phyloP scores from a whole-genome alignment of 257 asterid species.

The Nicotiana tomentosiformis region DNA sequence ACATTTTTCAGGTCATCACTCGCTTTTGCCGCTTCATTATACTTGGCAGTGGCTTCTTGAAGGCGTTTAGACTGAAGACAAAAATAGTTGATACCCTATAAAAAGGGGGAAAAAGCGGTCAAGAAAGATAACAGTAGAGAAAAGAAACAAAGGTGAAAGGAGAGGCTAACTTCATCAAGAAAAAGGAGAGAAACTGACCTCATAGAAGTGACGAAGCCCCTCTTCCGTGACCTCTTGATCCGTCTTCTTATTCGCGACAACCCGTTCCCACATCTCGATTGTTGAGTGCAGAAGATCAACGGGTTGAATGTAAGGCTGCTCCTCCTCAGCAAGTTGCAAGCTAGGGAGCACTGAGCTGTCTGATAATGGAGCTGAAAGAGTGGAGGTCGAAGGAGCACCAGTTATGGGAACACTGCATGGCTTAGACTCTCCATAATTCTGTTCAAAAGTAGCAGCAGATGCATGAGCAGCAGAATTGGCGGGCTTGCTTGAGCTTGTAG shows the following conservation, averaged over 20 bases:
- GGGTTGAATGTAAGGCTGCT: background rate
- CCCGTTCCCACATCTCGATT: background rate
- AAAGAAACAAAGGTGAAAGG: background rate
- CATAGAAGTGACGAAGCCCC: conserved; percentile 1
- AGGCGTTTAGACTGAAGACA: conserved; percentile 2
- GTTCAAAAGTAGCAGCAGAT: background rate
- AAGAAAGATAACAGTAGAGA: background rate
- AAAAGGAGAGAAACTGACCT: background rate
- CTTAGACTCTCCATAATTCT: background rate
- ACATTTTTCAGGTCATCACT: background rate
- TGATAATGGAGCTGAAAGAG: background rate
- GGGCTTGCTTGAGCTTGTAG: background rate
- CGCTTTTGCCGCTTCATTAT: background rate
- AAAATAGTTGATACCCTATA: conserved; percentile 1
- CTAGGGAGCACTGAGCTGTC: background rate
- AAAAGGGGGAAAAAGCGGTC: background rate
- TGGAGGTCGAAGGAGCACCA: background rate
- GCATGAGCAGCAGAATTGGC: background rate
- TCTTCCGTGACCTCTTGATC: background rate
- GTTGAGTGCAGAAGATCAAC: background rate
- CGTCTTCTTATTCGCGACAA: background rate
- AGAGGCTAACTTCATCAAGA: background rate
- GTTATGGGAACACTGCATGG: background rate
- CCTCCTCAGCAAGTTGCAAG: background rate
- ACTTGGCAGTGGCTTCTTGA: background rate